These are phyloP conservation scores for Pythium apleroticum DNA, from an alignment of 352 stramenopile genomes.

Conservation along the genomic window DNA sequence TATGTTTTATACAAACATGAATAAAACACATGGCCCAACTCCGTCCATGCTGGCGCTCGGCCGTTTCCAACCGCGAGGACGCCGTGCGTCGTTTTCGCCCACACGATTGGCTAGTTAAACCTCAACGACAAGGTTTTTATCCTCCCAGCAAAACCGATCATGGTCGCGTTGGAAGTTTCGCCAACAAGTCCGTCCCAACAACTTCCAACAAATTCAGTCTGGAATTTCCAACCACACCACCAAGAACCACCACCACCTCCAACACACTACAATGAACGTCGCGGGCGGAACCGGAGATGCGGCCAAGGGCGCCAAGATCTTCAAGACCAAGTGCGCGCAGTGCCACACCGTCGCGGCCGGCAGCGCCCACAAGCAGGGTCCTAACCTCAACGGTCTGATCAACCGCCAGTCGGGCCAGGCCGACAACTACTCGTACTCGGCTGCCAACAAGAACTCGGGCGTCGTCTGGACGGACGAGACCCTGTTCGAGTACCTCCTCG, in stretches of 20 bases:
- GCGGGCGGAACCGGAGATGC: conserved; percentile 66
- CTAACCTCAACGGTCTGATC: conserved; percentile 97
- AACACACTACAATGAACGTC: conserved; percentile 42
- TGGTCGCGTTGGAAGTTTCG: conserved; percentile 5
- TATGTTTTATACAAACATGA: conserved; percentile 22
- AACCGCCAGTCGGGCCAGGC: conserved; percentile 96
- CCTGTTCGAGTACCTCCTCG: conserved; percentile 98
- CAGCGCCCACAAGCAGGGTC: conserved; percentile 97
- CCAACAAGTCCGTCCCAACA: conserved; percentile 6
- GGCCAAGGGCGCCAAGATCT: conserved; percentile 93
- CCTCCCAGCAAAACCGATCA: conserved; percentile 5
- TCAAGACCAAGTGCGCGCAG: conserved; percentile 97
- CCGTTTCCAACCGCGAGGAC: conserved; percentile 9
- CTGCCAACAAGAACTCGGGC: conserved; percentile 98
- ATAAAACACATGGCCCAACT: conserved; percentile 5
- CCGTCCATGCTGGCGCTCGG: conserved; percentile 5
- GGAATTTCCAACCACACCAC: conserved; percentile 31
- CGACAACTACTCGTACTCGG: conserved; percentile 97
- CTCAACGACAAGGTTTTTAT: conserved; percentile 23
- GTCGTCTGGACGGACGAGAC: conserved; percentile 97
- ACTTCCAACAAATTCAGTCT: conserved; percentile 22
- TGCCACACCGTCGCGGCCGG: conserved; percentile 91
- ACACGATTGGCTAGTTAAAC: conserved; percentile 21
- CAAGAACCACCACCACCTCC: conserved; percentile 10
- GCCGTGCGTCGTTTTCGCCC: conserved; percentile 7